Conservation (phyloP, 805 yeast species). For the Ogataea pini region DNA sequence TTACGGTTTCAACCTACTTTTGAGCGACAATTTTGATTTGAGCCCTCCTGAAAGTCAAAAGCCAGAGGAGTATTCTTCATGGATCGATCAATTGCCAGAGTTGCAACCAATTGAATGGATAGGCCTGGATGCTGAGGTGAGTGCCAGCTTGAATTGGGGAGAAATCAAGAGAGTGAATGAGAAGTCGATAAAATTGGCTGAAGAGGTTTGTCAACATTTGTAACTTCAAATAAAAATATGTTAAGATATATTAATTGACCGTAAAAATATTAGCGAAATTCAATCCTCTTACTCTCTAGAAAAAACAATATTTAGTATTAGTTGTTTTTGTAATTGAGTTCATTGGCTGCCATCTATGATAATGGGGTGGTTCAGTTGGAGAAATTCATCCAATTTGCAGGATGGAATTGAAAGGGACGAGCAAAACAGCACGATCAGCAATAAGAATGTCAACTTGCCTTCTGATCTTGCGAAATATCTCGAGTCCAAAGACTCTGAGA, state of each 20-base stretch:
- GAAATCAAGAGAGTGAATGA: conserved; percentile 11
- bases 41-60: conserved; percentile 50
- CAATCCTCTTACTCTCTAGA: no score
- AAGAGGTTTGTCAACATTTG: conserved; percentile 7
- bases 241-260: neutral
- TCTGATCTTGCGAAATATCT: conserved; percentile 30
- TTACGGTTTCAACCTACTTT: conserved; percentile 43
- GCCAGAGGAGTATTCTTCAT: conserved; percentile 37
- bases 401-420: neutral
- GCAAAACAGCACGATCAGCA: neutral
- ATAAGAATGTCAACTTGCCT: conserved; percentile 19
- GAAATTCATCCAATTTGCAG: neutral
- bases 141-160: conserved; percentile 6
- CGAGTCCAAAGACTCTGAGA: conserved; percentile 25
- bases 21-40: conserved; percentile 31
- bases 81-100: conserved; percentile 58
- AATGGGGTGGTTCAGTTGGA: conserved; percentile 5
- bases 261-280: no score
- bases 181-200: neutral
- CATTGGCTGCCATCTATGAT: no score
- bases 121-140: conserved; percentile 24
- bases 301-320: no score
- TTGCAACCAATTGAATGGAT: conserved; percentile 41
- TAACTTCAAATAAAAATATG: neutral
- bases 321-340: no score